Conservation (phyloP, 1,284 basidiomycete species). For the Phylloboletellus chloephorus region DNA sequence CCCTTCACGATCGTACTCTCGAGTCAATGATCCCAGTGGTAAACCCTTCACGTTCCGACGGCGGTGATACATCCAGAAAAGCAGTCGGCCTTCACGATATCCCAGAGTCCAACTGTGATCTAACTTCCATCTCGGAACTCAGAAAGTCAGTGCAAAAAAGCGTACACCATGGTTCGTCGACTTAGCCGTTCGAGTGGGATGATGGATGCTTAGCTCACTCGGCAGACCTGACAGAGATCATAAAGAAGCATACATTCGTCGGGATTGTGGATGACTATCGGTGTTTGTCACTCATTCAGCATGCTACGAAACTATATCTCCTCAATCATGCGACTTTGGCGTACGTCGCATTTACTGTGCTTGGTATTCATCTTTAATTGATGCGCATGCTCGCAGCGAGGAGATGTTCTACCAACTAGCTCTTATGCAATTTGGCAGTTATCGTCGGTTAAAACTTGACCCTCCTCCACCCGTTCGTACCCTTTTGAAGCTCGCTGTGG, state of each 20-base stretch:
- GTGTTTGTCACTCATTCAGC: slow-evolving; percentile 81
- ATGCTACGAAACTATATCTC: slow-evolving; percentile 84
- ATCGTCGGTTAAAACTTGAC: slow-evolving; percentile 71
- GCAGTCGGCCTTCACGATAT: slow-evolving; percentile 50
- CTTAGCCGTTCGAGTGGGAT: background rate
- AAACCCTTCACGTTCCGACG: slow-evolving; percentile 40
- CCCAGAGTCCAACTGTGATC: slow-evolving; percentile 70
- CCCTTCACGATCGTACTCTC: slow-evolving; percentile 80
- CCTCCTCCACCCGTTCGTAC: slow-evolving; percentile 73
- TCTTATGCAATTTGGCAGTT: slow-evolving; percentile 86
- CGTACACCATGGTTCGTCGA: slow-evolving; percentile 63
- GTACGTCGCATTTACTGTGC: slow-evolving; percentile 42
- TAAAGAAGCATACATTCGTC: slow-evolving; percentile 88
- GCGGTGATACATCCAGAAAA: slow-evolving; percentile 18
- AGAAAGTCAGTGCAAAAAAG: slow-evolving; percentile 55
- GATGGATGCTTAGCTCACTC: background rate
- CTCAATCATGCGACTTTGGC: slow-evolving; percentile 80
- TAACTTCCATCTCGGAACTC: slow-evolving; percentile 76
- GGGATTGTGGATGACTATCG: slow-evolving; percentile 81
- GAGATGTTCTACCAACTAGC: slow-evolving; percentile 95
- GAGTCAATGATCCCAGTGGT: slow-evolving; percentile 85
- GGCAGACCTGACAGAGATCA: slow-evolving; percentile 75
- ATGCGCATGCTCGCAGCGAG: slow-evolving; percentile 49
- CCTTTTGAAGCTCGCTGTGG: slow-evolving; percentile 76
- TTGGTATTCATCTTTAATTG: background rate